Base-by-base conservation (phyloP, 1,139 yeast species). In the Geotrichum europaeum region DNA sequence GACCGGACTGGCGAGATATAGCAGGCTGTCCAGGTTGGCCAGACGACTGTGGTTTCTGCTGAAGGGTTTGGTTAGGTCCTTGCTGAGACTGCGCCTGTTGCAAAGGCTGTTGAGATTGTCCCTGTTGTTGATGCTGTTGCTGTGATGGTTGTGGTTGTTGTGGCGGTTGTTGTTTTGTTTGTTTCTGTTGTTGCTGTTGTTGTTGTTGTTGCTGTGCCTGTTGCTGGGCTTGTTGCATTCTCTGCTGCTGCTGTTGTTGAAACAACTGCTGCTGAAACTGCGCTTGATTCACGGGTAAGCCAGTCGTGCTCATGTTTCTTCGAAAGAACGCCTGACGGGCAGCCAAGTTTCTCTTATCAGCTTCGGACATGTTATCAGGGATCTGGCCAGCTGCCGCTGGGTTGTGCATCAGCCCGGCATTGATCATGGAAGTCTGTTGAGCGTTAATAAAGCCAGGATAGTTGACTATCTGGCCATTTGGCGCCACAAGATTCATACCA, bases 301-400 rank as follows among this genome's bases (percentile, higher is more conserved):
- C 32, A 57, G 51, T 45, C 45, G 62, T 36, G 25, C 63, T 59
- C 60, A 58, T 55, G 34, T 55, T 59, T 40, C 57, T 36, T 18
- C 57, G 36, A 28, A 32, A 55, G 10, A 59, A 25, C 18, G 60
- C 60, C 47, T 59, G 61, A 15, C 58, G 43, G 6, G 61, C 56
- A 12, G 58, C 61, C 47, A 55, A 49, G 56, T 65, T 66, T 28
- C 72, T 66, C 59, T 68, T 68, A 53, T 71, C 72, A 28, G 67
- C 69, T 49, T 70, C 72, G 20, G 67, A 61, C 68, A 69, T 63
- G 55, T 63, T 63, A 12, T 66, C 70, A 15, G 68, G 67, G 51
- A 65, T 57, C 18, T 60, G 60, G 15, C 56, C 65, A 36, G 59
- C 58, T 18, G 57, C 53, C 53, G 58, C 40, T 10, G 58, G 61